Evolutionary conservation across 2,329 filamentous ascomycete species (phyloP).

Genomic region (Fusarium ambrosium): DNA sequence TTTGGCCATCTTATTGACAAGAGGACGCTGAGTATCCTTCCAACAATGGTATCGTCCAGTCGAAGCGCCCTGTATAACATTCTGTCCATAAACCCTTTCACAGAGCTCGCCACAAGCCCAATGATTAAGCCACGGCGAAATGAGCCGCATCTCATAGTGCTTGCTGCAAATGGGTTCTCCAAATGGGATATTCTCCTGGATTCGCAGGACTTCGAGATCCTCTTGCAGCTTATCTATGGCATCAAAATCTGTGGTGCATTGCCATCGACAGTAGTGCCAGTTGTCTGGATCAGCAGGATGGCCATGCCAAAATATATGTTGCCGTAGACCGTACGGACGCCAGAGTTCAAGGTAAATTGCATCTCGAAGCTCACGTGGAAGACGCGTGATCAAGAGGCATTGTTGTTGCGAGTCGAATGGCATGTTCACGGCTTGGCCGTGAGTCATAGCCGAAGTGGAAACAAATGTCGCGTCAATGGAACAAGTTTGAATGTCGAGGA

Average conservation of each 20-base stretch:
- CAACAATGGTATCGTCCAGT: constrained; percentile 4
- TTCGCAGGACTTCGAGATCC: background rate
- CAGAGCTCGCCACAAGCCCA: constrained; percentile 2
- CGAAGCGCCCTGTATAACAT: background rate
- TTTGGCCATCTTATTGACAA: background rate
- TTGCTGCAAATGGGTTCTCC: background rate
- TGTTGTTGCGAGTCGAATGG: constrained; percentile 11
- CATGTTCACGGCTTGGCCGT: background rate
- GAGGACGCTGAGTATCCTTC: background rate
- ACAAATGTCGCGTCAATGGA: background rate
- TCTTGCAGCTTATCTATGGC: constrained; percentile 10
- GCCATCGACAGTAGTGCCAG: constrained; percentile 28
- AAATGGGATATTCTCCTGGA: background rate
- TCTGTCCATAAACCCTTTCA: background rate
- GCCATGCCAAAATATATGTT: constrained; percentile 27
- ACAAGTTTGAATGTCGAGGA: background rate
- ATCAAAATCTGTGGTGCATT: constrained; percentile 19
- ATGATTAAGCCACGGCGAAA: constrained; percentile 11
- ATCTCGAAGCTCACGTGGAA: constrained; percentile 29
- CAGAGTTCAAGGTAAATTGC: constrained; percentile 31
- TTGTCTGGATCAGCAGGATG: background rate
- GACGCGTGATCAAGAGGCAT: constrained; percentile 10
- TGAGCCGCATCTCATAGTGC: background rate
- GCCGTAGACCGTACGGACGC: constrained; percentile 17
- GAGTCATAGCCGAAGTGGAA: background rate